Evolutionary conservation across 352 stramenopile species (phyloP).

Genomic region (Phytophthora vignae): DNA sequence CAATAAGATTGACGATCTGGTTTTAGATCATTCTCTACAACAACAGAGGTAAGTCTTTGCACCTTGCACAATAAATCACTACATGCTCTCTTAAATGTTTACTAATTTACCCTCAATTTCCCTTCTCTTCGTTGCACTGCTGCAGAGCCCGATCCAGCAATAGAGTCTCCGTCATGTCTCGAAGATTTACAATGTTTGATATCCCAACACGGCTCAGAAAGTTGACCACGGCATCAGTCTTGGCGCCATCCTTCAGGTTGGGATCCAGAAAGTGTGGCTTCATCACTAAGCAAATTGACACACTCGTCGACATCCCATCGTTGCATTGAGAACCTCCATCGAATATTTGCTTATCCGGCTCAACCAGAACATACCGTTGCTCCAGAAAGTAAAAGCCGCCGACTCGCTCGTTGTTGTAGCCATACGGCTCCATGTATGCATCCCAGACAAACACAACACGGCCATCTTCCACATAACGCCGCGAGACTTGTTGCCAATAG

Average conservation of each 20-base stretch:
- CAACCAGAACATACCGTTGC: slow-evolving; percentile 66
- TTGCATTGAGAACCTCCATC: slow-evolving; percentile 1
- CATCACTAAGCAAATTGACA: slow-evolving; percentile 61
- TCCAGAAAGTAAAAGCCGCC: slow-evolving; percentile 55
- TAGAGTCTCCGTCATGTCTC: slow-evolving; percentile 57
- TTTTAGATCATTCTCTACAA: too few species aligned
- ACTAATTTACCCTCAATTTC: background rate
- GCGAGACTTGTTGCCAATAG: slow-evolving; percentile 58
- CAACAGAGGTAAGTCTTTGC: too few species aligned
- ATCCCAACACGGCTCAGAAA: slow-evolving; percentile 48
- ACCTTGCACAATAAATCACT: too few species aligned
- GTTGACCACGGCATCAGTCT: slow-evolving; percentile 43
- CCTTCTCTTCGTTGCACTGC: background rate
- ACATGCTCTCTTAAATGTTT: too few species aligned
- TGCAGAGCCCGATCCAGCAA: slow-evolving; percentile 35
- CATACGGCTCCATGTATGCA: slow-evolving; percentile 55
- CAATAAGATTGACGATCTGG: too few species aligned
- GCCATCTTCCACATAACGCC: slow-evolving; percentile 56
- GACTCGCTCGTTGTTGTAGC: slow-evolving; percentile 51
- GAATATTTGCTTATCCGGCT: slow-evolving; percentile 33
- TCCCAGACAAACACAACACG: slow-evolving; percentile 68
- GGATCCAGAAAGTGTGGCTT: slow-evolving; percentile 49
- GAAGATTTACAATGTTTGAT: slow-evolving; percentile 39
- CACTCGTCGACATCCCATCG: slow-evolving; percentile 32
- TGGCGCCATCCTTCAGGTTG: slow-evolving; percentile 33